phyloP scores from a whole-genome alignment of 805 yeast genomes.

The Yarrowia keelungensis region DNA sequence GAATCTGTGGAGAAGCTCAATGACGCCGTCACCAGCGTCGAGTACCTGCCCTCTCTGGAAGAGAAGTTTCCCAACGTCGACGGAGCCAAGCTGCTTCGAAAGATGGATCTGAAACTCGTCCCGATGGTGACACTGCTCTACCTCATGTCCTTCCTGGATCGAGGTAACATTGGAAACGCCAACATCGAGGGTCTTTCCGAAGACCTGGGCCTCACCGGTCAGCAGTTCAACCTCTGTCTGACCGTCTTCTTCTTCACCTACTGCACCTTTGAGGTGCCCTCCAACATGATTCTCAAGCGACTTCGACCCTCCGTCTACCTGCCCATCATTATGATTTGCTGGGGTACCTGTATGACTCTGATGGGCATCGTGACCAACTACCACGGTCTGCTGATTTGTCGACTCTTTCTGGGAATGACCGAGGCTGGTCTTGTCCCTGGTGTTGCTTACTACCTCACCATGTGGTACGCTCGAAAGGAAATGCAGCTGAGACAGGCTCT shows the following conservation, averaged over 20 bases:
- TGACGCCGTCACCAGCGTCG: constrained; percentile 7
- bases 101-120: constrained; percentile 54
- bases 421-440: constrained; percentile 58
- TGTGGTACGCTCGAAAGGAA: constrained; percentile 52
- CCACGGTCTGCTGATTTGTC: constrained; percentile 49
- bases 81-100: constrained; percentile 46
- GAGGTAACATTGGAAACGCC: constrained; percentile 63
- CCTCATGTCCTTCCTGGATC: constrained; percentile 58
- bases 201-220: constrained; percentile 50
- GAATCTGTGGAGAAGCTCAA: constrained; percentile 32
- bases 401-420: constrained; percentile 53
- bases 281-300: constrained; percentile 46
- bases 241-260: constrained; percentile 52
- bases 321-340: constrained; percentile 48
- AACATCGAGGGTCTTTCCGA: constrained; percentile 58
- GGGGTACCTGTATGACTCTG: constrained; percentile 50
- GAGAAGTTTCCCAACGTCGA: constrained; percentile 41
- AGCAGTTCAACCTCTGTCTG: constrained; percentile 51
- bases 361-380: constrained; percentile 50
- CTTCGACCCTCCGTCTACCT: constrained; percentile 52
- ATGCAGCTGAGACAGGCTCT: constrained; percentile 52
- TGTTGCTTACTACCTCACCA: constrained; percentile 48
- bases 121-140: constrained; percentile 58
- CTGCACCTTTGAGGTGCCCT: constrained; percentile 46
- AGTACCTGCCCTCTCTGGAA: constrained; percentile 14